These are phyloP conservation scores for Gentiana straminea DNA, from an alignment of 257 asterid genomes.

Conservation along the genomic window DNA sequence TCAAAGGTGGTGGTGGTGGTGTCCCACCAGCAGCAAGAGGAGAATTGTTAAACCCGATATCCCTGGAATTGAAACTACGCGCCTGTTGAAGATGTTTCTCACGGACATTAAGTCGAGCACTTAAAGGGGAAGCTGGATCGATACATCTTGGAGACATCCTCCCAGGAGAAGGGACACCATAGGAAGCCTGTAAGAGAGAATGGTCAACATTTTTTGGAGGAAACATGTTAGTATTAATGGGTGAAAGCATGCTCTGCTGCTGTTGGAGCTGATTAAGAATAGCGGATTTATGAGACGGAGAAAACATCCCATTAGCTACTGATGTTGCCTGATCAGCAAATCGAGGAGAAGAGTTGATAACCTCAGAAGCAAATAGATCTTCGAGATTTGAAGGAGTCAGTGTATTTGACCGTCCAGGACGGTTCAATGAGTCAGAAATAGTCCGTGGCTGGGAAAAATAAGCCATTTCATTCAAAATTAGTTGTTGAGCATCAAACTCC, in stretches of 20 bases:
- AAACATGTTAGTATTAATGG: slow-evolving; percentile 54
- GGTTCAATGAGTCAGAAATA: slow-evolving; percentile 40
- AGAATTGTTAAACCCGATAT: slow-evolving; percentile 37
- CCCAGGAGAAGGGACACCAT: slow-evolving; percentile 68
- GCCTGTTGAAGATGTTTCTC: slow-evolving; percentile 63
- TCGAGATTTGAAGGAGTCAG: slow-evolving; percentile 89
- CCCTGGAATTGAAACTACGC: slow-evolving; percentile 57
- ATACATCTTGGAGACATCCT: slow-evolving; percentile 74
- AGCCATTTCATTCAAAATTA: slow-evolving; percentile 47
- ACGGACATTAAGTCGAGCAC: slow-evolving; percentile 47
- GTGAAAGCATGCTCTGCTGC: slow-evolving; percentile 63
- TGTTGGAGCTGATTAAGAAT: slow-evolving; percentile 65
- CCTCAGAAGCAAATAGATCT: slow-evolving; percentile 64
- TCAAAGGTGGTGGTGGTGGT: slow-evolving; percentile 26
- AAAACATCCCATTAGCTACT: slow-evolving; percentile 44
- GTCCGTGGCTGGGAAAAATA: slow-evolving; percentile 44
- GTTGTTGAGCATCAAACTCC: slow-evolving; percentile 62
- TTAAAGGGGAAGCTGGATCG: slow-evolving; percentile 77
- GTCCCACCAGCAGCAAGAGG: slow-evolving; percentile 22
- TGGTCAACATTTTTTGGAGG: slow-evolving; percentile 69
- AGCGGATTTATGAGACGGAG: slow-evolving; percentile 73
- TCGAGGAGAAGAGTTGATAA: slow-evolving; percentile 61
- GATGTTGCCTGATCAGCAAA: slow-evolving; percentile 49
- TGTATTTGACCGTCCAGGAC: slow-evolving; percentile 44
- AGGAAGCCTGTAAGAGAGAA: slow-evolving; percentile 67